A percentile compares a stretch with the other conserved stretches of the same genome.
These are phyloP conservation scores for Geoglossum glabrum DNA, from an alignment of 495 filamentous ascomycete species.

Conservation along the genomic window DNA sequence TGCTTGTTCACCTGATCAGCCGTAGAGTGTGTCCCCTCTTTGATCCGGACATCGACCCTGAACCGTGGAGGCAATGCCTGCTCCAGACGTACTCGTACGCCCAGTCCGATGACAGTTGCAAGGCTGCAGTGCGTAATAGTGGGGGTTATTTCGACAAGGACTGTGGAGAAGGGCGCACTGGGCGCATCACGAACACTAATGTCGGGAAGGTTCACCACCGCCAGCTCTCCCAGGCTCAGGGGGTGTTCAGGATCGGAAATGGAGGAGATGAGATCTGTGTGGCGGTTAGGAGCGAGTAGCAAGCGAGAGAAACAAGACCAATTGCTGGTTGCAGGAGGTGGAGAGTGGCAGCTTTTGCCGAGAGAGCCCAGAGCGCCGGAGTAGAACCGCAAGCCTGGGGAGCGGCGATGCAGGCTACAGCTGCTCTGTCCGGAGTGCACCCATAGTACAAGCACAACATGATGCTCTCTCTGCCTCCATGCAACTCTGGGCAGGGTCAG, in stretches of 20 bases:
- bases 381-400: not conserved
- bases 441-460: too few species aligned
- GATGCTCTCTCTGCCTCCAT: too few species aligned
- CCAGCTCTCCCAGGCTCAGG: slow-evolving; percentile 73
- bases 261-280: slow-evolving; percentile 67
- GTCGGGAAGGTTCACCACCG: slow-evolving; percentile 84
- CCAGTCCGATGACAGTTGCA: slow-evolving; percentile 89
- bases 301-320: not conserved
- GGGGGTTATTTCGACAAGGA: slow-evolving; percentile 68
- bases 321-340: too few species aligned
- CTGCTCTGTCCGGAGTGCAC: too few species aligned
- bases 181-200: slow-evolving; percentile 56
- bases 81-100: slow-evolving; percentile 76
- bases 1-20: slow-evolving; percentile 93
- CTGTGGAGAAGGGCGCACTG: slow-evolving; percentile 30
- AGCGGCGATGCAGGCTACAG: not conserved
- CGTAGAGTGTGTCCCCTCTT: slow-evolving; percentile 86
- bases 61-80: slow-evolving; percentile 84
- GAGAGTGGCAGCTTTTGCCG: not conserved
- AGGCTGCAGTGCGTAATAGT: slow-evolving; percentile 94
- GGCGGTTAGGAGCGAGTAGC: slow-evolving; percentile 10
- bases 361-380: not conserved
- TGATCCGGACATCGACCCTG: slow-evolving; percentile 80
- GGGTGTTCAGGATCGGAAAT: slow-evolving; percentile 96
- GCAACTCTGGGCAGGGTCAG: not conserved